Evolutionary conservation across 495 filamentous ascomycete species (phyloP).

Genomic region (Hyphodiscus hymeniophilus): DNA sequence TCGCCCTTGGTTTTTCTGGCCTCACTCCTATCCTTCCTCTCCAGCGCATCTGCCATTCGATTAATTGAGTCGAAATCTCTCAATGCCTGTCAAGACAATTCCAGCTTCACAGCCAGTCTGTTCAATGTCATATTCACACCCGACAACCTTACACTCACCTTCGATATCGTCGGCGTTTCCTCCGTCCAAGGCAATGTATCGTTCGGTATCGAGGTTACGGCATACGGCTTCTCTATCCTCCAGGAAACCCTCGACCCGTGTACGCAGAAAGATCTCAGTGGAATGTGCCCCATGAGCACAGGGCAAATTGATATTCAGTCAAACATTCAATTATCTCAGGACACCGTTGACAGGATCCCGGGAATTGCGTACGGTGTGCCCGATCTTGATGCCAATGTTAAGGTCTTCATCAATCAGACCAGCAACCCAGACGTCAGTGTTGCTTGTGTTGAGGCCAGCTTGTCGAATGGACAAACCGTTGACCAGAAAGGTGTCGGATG

Average conservation of each 20-base stretch:
- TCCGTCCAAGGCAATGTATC: slow-evolving; percentile 77
- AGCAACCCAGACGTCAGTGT: slow-evolving; percentile 51
- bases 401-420: slow-evolving; percentile 65
- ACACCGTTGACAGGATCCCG: slow-evolving; percentile 59
- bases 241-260: slow-evolving; percentile 68
- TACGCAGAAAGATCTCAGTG: slow-evolving; percentile 49
- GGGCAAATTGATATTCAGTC: slow-evolving; percentile 72
- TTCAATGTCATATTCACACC: slow-evolving; percentile 79
- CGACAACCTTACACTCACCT: slow-evolving; percentile 57
- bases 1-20: slow-evolving; percentile 28
- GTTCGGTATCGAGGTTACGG: slow-evolving; percentile 66
- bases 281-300: slow-evolving; percentile 89
- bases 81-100: slow-evolving; percentile 68
- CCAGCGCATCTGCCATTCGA: slow-evolving; percentile 25
- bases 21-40: slow-evolving; percentile 19
- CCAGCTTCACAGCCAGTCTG: slow-evolving; percentile 71
- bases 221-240: slow-evolving; percentile 71
- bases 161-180: slow-evolving; percentile 78
- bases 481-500: slow-evolving; percentile 84
- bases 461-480: slow-evolving; percentile 92
- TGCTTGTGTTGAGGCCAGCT: slow-evolving; percentile 79
- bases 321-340: slow-evolving; percentile 49
- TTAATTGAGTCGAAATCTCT: slow-evolving; percentile 67
- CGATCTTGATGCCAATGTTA: slow-evolving; percentile 84
- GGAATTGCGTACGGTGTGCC: slow-evolving; percentile 84